phyloP scores from a whole-genome alignment of 768 basidiomycete species.

The Collybiopsis luxurians region DNA sequence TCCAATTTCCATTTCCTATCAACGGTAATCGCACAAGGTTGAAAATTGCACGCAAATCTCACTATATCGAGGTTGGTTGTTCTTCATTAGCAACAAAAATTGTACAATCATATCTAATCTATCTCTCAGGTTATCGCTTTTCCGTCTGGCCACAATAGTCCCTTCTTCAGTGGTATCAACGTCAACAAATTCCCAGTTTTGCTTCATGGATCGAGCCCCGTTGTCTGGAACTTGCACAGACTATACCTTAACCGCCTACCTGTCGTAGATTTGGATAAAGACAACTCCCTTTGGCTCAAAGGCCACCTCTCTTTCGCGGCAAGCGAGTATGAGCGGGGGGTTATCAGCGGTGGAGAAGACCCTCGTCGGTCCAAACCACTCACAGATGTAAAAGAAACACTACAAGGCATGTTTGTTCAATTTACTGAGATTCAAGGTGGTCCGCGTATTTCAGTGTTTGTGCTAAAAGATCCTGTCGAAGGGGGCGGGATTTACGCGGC shows the following conservation, averaged over 20 bases:
- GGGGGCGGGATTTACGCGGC: neutral
- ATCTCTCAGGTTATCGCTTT: neutral
- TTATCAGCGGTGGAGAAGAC: neutral
- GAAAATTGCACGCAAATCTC: neutral
- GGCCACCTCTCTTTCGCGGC: no score
- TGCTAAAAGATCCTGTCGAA: neutral
- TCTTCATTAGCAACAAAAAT: no score
- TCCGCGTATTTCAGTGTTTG: neutral
- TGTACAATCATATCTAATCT: neutral
- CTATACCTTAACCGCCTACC: neutral
- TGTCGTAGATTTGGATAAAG: neutral
- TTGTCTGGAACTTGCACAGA: neutral
- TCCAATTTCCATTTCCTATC: neutral
- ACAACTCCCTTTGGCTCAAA: neutral
- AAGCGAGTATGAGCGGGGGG: neutral
- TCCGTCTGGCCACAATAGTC: neutral
- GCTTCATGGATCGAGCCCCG: neutral
- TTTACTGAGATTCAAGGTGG: neutral
- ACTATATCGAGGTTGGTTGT: neutral
- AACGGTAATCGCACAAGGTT: neutral
- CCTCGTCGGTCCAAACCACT: neutral
- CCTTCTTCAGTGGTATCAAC: neutral
- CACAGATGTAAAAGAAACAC: neutral
- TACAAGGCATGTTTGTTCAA: neutral
- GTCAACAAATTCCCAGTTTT: neutral